Percentiles rank a stretch among this genome's conserved stretches.
Evolutionary conservation across 495 filamentous ascomycete genomes (phyloP).

Genomic region (Cercophora sp.): DNA sequence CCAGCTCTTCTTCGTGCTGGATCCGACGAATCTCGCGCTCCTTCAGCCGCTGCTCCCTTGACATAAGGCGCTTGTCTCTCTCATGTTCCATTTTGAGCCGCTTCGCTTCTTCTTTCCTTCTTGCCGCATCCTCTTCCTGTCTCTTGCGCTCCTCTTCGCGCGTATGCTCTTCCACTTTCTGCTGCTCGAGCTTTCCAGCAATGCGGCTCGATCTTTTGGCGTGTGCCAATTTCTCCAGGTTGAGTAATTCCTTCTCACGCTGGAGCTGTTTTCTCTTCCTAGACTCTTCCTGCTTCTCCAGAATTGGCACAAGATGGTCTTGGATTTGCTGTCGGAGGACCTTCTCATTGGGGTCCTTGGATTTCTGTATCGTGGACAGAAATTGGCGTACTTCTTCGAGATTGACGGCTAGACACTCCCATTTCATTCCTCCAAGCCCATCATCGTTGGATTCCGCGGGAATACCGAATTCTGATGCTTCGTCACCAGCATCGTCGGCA

Average conservation of each 20-base stretch:
- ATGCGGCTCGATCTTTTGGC: slow-evolving; percentile 91
- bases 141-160: slow-evolving; percentile 69
- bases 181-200: slow-evolving; percentile 73
- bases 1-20: slow-evolving; percentile 77
- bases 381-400: slow-evolving; percentile 72
- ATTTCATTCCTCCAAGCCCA: slow-evolving; percentile 68
- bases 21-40: slow-evolving; percentile 79
- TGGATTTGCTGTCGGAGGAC: slow-evolving; percentile 62
- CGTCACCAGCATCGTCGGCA: slow-evolving; percentile 40
- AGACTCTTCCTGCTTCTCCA: slow-evolving; percentile 77
- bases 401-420: slow-evolving; percentile 86
- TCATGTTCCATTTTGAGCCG: slow-evolving; percentile 67
- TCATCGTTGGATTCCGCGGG: slow-evolving; percentile 50
- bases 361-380: slow-evolving; percentile 63
- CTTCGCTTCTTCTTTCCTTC: slow-evolving; percentile 63
- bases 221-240: slow-evolving; percentile 77
- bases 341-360: slow-evolving; percentile 78
- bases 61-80: slow-evolving; percentile 75
- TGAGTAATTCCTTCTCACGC: slow-evolving; percentile 74
- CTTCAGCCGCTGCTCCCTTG: slow-evolving; percentile 75
- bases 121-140: slow-evolving; percentile 59
- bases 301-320: slow-evolving; percentile 73
- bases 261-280: slow-evolving; percentile 63
- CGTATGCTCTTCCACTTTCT: slow-evolving; percentile 66
- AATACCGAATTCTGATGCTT: slow-evolving; percentile 27